Evolutionary conservation across 192 early-diverging fungal species (phyloP).

Genomic region (Lunasporangiospora selenospora): DNA sequence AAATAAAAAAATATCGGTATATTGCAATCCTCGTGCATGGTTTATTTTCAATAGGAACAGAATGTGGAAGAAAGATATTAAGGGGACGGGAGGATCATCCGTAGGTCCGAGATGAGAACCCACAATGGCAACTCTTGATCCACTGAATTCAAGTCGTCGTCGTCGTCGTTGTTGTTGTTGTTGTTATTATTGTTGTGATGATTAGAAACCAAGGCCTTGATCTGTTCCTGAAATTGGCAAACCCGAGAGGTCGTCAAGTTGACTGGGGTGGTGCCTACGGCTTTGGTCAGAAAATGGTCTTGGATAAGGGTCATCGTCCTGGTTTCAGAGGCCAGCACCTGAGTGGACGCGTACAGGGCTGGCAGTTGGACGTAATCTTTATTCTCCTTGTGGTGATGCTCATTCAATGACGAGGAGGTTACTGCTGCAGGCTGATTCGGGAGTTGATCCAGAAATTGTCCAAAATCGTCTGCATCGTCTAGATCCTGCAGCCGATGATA

Average conservation of each 20-base stretch:
- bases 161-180: background rate
- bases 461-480: conserved; percentile 34
- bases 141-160: background rate
- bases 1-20: background rate
- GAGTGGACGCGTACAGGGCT: conserved; percentile 20
- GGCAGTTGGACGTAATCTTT: background rate
- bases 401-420: no score
- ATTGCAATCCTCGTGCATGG: background rate
- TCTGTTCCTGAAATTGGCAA: no score
- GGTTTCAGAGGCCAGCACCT: conserved; percentile 21
- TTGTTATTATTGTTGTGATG: background rate
- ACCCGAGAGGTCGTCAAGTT: no score
- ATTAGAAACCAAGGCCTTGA: no score
- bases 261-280: no score
- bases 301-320: conserved; percentile 3
- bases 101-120: conserved; percentile 14
- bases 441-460: conserved; percentile 10
- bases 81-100: conserved; percentile 17
- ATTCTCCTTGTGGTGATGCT: background rate
- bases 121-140: background rate
- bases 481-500: conserved; percentile 16
- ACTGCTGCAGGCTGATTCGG: background rate
- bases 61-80: no score
- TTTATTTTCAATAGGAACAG: background rate
- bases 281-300: conserved; percentile 7